Evolutionary conservation across 2,329 filamentous ascomycete genomes (phyloP), one percentile per base, ranked within the genome.

Genomic region (Talaromyces piceae): DNA sequence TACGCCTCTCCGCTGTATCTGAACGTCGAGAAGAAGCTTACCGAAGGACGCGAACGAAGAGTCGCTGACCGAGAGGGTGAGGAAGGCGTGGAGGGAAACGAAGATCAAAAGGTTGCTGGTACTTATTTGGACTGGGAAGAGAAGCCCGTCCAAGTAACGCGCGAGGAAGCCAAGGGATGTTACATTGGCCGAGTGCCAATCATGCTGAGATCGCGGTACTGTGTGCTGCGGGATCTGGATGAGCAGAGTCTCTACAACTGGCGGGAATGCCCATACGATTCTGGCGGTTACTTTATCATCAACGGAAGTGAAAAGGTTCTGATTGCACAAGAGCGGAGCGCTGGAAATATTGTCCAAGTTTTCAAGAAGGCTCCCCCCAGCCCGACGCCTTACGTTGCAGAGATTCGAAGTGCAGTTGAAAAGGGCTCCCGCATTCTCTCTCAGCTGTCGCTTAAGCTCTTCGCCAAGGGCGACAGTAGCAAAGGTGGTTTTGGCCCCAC

Each of bases 281-380:
- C 96, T 65, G 93, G 93, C 59, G 93, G 93, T 58, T 98, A 98
- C 72, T 98, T 98, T 66, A 89, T 98, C 62, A 98, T 98, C 78
- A 98, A 98, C 73, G 93, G 93, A 41, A 95, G 88, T 70, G 93
- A 98, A 67, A 98, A 98, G 77, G 93, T 98, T 20, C 75, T 98
- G 60, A 98, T 98, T 62, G 93, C 93, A 1, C 93, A 98, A 68
- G 93, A 98, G 71, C 87, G 93, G 56, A 96, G 91, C 66, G 93
- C 93, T 37, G 93, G 91, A 65, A 98, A 98, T 66, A 98, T 97
- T 53, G 93, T 98, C 4, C 93, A 98, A 72, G 91, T 98, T 25
- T 98, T 98, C 81, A 91, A 95, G 73, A 98, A 98, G 75, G 89
- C 91, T 0, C 81, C 85, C 60, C 89, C 90, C n/a, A 91, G 88